These are phyloP conservation scores for Tricharina praecox DNA, from an alignment of 495 filamentous ascomycete genomes.

Conservation along the genomic window DNA sequence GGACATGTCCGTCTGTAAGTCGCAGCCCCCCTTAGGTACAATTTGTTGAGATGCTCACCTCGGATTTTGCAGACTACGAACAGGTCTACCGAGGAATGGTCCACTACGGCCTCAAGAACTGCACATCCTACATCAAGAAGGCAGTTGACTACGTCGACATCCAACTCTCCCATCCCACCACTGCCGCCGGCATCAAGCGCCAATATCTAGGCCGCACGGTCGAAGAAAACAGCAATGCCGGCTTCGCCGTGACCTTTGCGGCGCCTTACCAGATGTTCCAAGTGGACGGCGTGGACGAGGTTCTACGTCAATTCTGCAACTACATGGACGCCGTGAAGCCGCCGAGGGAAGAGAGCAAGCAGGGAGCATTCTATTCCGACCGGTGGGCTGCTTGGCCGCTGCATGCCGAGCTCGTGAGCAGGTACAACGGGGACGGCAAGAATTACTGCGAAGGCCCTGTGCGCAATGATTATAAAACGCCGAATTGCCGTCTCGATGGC, in stretches of 20 bases:
- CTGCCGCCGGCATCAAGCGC: conserved; percentile 33
- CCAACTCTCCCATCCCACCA: conserved; percentile 27
- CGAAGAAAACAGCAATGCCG: conserved; percentile 35
- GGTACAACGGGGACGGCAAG: conserved; percentile 17
- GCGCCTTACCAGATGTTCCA: conserved; percentile 32
- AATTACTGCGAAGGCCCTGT: conserved; percentile 29
- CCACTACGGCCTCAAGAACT: conserved; percentile 35
- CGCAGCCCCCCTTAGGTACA: not conserved
- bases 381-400: conserved; percentile 34
- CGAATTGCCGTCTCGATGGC: conserved; percentile 31
- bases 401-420: conserved; percentile 31
- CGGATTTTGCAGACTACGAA: conserved; percentile 28
- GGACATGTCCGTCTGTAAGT: conserved; percentile 33
- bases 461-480: conserved; percentile 4
- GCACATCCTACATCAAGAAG: conserved; percentile 37
- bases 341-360: conserved; percentile 2
- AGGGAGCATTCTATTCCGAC: conserved; percentile 29
- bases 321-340: conserved; percentile 26
- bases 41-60: not conserved
- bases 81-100: conserved; percentile 38
- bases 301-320: conserved; percentile 34
- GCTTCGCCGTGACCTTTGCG: conserved; percentile 32
- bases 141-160: conserved; percentile 37
- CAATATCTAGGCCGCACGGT: conserved; percentile 35
- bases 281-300: conserved; percentile 28